Conservation (phyloP, 805 yeast species). For the Jamesozyma rosinii region DNA sequence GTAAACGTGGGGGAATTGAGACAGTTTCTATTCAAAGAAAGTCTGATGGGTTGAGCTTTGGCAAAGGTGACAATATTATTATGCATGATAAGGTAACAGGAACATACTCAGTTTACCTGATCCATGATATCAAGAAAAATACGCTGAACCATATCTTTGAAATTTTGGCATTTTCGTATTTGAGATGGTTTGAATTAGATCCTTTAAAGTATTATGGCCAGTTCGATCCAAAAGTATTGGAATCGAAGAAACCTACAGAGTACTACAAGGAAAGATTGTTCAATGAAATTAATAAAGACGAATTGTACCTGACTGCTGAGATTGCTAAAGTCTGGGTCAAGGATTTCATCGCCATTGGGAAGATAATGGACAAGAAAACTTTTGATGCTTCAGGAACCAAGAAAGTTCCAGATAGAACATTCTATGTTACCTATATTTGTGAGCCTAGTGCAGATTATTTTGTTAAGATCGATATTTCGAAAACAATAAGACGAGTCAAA, state of each 20-base stretch:
- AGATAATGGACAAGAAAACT: slow-evolving; percentile 34
- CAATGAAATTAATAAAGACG: slow-evolving; percentile 31
- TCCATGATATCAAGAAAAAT: slow-evolving; percentile 46
- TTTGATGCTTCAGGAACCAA: slow-evolving; percentile 31
- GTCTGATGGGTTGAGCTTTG: slow-evolving; percentile 40
- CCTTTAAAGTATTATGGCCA: slow-evolving; percentile 22
- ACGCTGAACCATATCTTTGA: slow-evolving; percentile 39
- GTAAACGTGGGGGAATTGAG: slow-evolving; percentile 16
- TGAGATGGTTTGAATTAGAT: slow-evolving; percentile 36
- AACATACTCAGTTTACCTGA: slow-evolving; percentile 37
- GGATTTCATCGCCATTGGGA: slow-evolving; percentile 38
- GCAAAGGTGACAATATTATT: slow-evolving; percentile 46
- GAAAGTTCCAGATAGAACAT: slow-evolving; percentile 17
- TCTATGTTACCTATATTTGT: slow-evolving; percentile 28
- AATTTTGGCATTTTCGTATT: slow-evolving; percentile 40
- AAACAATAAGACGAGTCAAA: slow-evolving; percentile 14
- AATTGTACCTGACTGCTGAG: slow-evolving; percentile 48
- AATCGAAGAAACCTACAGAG: slow-evolving; percentile 11
- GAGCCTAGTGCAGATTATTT: slow-evolving; percentile 27
- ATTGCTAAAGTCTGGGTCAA: slow-evolving; percentile 35
- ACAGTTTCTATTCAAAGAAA: slow-evolving; percentile 32
- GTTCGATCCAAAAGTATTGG: slow-evolving; percentile 16
- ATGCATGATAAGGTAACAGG: slow-evolving; percentile 30
- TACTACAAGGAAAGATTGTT: slow-evolving; percentile 14
- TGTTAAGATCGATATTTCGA: slow-evolving; percentile 17